Conservation (phyloP, 768 basidiomycete species). For the Tubosaeta sp. region DNA sequence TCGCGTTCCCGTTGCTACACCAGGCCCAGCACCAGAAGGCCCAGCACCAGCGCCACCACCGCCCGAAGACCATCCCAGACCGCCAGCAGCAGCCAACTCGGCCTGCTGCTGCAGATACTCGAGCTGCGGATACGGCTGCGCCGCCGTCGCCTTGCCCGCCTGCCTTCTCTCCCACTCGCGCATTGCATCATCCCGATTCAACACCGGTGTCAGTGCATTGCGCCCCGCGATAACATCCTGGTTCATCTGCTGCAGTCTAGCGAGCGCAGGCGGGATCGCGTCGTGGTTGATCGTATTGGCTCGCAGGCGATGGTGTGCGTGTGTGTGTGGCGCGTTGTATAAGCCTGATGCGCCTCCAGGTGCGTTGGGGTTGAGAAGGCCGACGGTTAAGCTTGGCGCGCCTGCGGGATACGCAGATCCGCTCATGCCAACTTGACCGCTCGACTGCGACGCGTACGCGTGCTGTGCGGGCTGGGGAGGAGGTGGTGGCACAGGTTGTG, state of each 20-base stretch:
- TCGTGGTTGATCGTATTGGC: slow-evolving; percentile 93
- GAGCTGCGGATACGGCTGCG: slow-evolving; percentile 82
- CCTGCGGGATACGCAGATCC: slow-evolving; percentile 17
- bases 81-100: slow-evolving; percentile 66
- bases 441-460: slow-evolving; percentile 24
- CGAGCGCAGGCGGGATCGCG: slow-evolving; percentile 89
- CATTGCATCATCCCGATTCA: slow-evolving; percentile 93
- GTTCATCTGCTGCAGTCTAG: slow-evolving; percentile 84
- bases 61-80: slow-evolving; percentile 50
- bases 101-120: slow-evolving; percentile 94
- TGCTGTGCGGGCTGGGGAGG: slow-evolving; percentile 22
- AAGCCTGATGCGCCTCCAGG: slow-evolving; percentile 41
- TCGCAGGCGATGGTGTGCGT: slow-evolving; percentile 54
- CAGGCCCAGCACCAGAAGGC: slow-evolving; percentile 22
- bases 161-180: slow-evolving; percentile 95
- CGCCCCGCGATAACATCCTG: slow-evolving; percentile 68
- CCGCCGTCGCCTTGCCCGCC: slow-evolving; percentile 63
- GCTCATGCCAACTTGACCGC: slow-evolving; percentile 14
- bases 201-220: slow-evolving; percentile 86
- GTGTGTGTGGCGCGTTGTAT: slow-evolving; percentile 39
- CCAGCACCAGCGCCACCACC: slow-evolving; percentile 16
- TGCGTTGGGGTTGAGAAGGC: slow-evolving; percentile 43
- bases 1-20: slow-evolving; percentile 23
- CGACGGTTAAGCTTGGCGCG: slow-evolving; percentile 17
- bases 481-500: slow-evolving; percentile 27